Evolutionary conservation across 202 grass and related monocot species (phyloP), one percentile per base, ranked within the genome.

Genomic region (Carex arenaria): DNA sequence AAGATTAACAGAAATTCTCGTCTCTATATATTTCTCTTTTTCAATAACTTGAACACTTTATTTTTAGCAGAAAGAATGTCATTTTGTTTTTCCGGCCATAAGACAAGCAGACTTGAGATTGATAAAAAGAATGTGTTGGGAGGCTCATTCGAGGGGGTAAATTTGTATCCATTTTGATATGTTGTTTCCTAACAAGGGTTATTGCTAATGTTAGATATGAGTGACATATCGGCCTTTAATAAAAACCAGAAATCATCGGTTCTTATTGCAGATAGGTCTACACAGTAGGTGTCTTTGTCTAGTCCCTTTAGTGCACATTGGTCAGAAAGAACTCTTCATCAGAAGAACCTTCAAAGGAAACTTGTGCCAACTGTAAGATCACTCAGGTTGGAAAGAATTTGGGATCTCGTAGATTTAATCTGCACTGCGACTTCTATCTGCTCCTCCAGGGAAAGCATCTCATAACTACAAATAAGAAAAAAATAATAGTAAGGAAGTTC

Each of bases 371-470:
- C 76, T 8, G 87, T 94, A 79, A 95, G 84, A 85, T 98, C 95
- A 70, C 72, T 90, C 32, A 98, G 91, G 70, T 93, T 95, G 38
- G 87, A 91, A 80, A 95, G 89, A 88, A 98, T 93, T 70, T 95
- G 95, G 0, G 89, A 74, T 14, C 95, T 91, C 11, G 92, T 98
- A 12, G 90, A 94, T 61, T 88, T 91, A 86, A 91, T 93, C 79
- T 94, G 90, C 28, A 90, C 87, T 8, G 95, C 92, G 73, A 95
- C 91, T 23, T 98, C 95, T 26, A 91, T 78, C 82, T 98, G 92
- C 64, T 98, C 91, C 65, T 90, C 92, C 63, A 98, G 71, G 31
- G 95, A 89, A 10, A 95, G 49, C 92, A 95, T 95, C 88, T 98
- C 95, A 64, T 91, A 98, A 72, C 95, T 98, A 73, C 79, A 90